Evolutionary conservation across 352 stramenopile genomes (phyloP).

Genomic region (Phytophthora aleatoria): DNA sequence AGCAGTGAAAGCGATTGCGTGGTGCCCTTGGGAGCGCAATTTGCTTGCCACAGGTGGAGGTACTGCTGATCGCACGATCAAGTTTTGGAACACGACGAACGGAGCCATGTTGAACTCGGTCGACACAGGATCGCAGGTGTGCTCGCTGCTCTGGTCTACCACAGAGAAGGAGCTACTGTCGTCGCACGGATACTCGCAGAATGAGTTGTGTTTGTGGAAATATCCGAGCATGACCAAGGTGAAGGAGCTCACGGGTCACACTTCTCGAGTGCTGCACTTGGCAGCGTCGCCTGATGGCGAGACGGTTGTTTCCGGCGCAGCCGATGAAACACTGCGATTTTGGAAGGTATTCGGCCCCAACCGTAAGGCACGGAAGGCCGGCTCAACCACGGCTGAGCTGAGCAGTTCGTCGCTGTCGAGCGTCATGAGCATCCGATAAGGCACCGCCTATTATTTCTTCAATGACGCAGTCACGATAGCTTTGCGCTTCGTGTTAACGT

Average conservation of each 20-base stretch:
- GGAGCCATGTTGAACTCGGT: constrained; percentile 96
- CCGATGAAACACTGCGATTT: constrained; percentile 99
- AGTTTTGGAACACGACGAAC: constrained; percentile 98
- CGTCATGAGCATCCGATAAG: constrained; percentile 86
- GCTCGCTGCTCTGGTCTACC: constrained; percentile 94
- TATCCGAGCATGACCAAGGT: constrained; percentile 98
- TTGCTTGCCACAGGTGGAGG: constrained; percentile 97
- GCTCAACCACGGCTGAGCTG: constrained; percentile 55
- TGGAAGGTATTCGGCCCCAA: constrained; percentile 98
- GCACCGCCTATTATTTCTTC: constrained; percentile 4
- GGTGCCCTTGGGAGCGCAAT: constrained; percentile 98
- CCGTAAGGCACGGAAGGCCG: constrained; percentile 72
- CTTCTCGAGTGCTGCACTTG: constrained; percentile 96
- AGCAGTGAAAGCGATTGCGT: constrained; percentile 98
- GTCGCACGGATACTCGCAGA: constrained; percentile 97
- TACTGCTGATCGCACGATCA: constrained; percentile 98
- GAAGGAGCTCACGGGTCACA: constrained; percentile 98
- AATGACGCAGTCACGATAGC: constrained; percentile 12
- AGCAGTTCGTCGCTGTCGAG: constrained; percentile 72
- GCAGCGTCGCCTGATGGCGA: constrained; percentile 96
- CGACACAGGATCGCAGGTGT: constrained; percentile 98
- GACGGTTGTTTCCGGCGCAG: constrained; percentile 97
- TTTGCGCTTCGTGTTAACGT: constrained; percentile 16
- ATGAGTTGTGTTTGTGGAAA: constrained; percentile 99
- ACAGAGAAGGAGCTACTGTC: constrained; percentile 96